Evolutionary conservation across 129 eudicot species (phyloP).

Genomic region (Smallanthus sonchifolius): DNA sequence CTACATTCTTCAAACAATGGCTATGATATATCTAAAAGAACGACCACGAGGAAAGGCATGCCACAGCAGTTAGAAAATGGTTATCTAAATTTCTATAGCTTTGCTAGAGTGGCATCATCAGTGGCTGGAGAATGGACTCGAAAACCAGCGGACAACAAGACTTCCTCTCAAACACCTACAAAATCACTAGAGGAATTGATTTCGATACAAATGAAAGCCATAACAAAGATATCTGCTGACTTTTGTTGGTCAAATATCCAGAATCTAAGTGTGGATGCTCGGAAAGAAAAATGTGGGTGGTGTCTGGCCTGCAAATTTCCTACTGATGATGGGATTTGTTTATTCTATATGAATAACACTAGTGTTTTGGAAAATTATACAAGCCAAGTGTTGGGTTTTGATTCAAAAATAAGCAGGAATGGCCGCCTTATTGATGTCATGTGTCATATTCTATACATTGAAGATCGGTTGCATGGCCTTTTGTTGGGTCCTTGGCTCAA

Average conservation of each 20-base stretch:
- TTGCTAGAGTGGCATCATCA: constrained; percentile 68
- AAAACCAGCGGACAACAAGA: constrained; percentile 52
- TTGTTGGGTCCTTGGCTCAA: constrained; percentile 88
- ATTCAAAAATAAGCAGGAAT: constrained; percentile 33
- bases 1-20: constrained; percentile 17
- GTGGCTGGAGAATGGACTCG: constrained; percentile 48
- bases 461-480: constrained; percentile 89
- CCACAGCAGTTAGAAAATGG: constrained; percentile 16
- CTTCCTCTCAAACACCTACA: constrained; percentile 29
- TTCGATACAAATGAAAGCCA: constrained; percentile 62
- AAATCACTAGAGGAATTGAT: constrained; percentile 58
- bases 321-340: constrained; percentile 69
- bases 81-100: constrained; percentile 61
- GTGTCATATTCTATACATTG: constrained; percentile 65
- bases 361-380: constrained; percentile 40
- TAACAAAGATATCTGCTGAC: constrained; percentile 46
- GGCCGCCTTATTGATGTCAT: constrained; percentile 62
- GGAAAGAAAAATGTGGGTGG: constrained; percentile 97
- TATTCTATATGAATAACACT: constrained; percentile 40
- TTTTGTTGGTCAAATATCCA: constrained; percentile 76
- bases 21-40: constrained; percentile 8
- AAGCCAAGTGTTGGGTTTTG: constrained; percentile 45
- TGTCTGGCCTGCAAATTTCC: constrained; percentile 74
- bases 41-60: constrained; percentile 18
- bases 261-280: constrained; percentile 35